Percentiles rank a stretch among this genome's conserved stretches.
These are phyloP conservation scores for Sordariomycetes sp. DNA, from an alignment of 2,329 filamentous ascomycete species.

Conservation along the genomic window DNA sequence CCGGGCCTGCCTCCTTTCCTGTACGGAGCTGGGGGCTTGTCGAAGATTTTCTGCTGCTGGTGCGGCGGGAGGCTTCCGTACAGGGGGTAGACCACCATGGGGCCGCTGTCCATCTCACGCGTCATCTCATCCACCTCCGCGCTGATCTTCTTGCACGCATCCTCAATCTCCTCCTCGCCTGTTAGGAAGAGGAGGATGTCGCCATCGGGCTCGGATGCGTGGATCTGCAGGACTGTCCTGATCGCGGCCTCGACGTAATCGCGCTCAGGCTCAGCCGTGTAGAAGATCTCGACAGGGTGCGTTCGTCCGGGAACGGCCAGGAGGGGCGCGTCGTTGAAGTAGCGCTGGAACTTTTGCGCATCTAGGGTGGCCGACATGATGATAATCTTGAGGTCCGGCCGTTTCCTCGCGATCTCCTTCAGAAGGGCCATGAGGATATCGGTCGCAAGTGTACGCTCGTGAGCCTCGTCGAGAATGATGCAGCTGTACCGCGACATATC, in stretches of 20 bases:
- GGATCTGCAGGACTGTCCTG: slow-evolving; percentile 91
- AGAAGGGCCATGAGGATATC: slow-evolving; percentile 95
- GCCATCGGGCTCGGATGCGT: slow-evolving; percentile 83
- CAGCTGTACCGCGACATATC: slow-evolving; percentile 87
- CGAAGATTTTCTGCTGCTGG: slow-evolving; percentile 93
- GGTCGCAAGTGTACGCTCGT: slow-evolving; percentile 93
- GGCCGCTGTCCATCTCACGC: slow-evolving; percentile 82
- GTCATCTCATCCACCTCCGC: slow-evolving; percentile 88
- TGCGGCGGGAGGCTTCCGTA: slow-evolving; percentile 88
- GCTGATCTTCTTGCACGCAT: slow-evolving; percentile 83
- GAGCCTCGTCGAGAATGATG: slow-evolving; percentile 96
- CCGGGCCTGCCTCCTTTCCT: slow-evolving; percentile 72
- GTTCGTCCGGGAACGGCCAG: slow-evolving; percentile 92
- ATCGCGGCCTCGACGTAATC: slow-evolving; percentile 96
- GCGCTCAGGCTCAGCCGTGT: slow-evolving; percentile 89
- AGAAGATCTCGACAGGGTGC: slow-evolving; percentile 95
- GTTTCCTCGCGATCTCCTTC: slow-evolving; percentile 74
- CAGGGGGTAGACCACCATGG: slow-evolving; percentile 80
- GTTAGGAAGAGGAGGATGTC: slow-evolving; percentile 93
- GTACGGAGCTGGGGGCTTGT: slow-evolving; percentile 66
- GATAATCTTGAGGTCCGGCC: slow-evolving; percentile 91
- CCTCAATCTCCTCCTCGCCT: slow-evolving; percentile 97
- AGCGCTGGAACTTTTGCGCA: slow-evolving; percentile 94
- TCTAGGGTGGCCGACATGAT: slow-evolving; percentile 98
- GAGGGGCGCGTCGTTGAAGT: slow-evolving; percentile 90